Conservation (phyloP, 2,329 filamentous ascomycete species). For the Coniochaeta sp. region DNA sequence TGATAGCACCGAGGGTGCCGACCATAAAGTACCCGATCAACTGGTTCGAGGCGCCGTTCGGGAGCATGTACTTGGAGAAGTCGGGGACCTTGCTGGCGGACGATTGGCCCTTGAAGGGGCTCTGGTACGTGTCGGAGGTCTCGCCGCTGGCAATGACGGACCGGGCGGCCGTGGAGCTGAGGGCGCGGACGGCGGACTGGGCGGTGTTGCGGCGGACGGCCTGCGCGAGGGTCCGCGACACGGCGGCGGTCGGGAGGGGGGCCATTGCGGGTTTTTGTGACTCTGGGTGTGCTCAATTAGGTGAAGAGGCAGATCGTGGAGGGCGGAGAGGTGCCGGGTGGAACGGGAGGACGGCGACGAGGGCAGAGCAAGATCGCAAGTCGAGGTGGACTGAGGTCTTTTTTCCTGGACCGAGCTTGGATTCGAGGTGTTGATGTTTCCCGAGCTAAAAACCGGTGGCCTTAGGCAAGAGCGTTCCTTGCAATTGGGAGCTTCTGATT, state of each 20-base stretch:
- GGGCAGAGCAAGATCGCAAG: conserved; percentile 7
- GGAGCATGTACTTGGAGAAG: conserved; percentile 81
- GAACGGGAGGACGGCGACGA: conserved; percentile 16
- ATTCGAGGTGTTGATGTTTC: conserved; percentile 14
- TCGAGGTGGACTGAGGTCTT: conserved; percentile 37
- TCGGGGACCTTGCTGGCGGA: conserved; percentile 69
- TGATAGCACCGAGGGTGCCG: conserved; percentile 84
- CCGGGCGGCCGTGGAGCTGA: conserved; percentile 47
- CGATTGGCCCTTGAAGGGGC: conserved; percentile 54
- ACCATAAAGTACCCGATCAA: conserved; percentile 98
- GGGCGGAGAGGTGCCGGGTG: conserved; percentile 17
- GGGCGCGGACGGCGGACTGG: conserved; percentile 39
- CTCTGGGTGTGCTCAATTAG: conserved; percentile 13
- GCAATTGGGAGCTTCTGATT: conserved; percentile 39
- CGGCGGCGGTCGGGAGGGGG: conserved; percentile 58
- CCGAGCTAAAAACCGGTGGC: conserved; percentile 26
- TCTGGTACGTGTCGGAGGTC: conserved; percentile 38
- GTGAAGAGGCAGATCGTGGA: not conserved
- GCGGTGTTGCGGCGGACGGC: conserved; percentile 21
- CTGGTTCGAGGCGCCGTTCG: conserved; percentile 66
- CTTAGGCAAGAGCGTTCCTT: conserved; percentile 31
- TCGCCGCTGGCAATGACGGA: conserved; percentile 33
- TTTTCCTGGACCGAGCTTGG: conserved; percentile 25
- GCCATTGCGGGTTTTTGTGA: conserved; percentile 44
- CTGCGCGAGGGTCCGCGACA: conserved; percentile 64